Evolutionary conservation across 2,329 filamentous ascomycete genomes (phyloP), one percentile per base, ranked within the genome.

Genomic region (Verruconis gallopava): DNA sequence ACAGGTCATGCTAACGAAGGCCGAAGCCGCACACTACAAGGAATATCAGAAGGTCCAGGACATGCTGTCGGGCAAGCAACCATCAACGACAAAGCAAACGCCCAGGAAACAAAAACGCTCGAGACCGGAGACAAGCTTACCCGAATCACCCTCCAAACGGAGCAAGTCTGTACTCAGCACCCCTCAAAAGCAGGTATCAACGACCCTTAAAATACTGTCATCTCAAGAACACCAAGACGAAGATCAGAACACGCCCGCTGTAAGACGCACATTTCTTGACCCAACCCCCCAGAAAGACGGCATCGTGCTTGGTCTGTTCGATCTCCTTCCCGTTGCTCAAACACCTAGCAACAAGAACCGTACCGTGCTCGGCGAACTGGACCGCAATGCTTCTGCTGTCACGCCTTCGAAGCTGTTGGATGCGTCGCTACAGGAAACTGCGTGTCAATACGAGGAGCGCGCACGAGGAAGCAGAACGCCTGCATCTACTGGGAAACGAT

Each of bases 201-300:
- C 33, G 9, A 15, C 11, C 9, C 12, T 36, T 15, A 9, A 13
- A 13, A 6, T 11, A 15, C 17, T 15, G 9, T 6, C 14, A 11
- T 9, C 33, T 21, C 37, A 38, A 52, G 53, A 42, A 22, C 25
- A 41, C 12, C 33, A 34, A 77, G 21, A 75, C 69, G 44, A 63
- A 79, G 4, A 80, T 79, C 53, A 76, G 73, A 44, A 73, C 9
- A 40, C 37, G 14, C 42, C 42, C 14, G 36, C 76, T 1, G 61
- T 61, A 0, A 65, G 69, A 9, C 37, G 33, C 2, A 76, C 73
- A 4, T 72, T 69, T 1, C 72, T 91, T 46, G 82, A 81, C 2
- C 84, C 84, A 1, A 91, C 84, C 11, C 84, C 84, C 3, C 84
- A 89, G 53, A 76, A 77, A 47, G 81, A 89, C 55, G 84, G 84